Evolutionary conservation across 805 yeast genomes (phyloP), one percentile per base, ranked within the genome.

Genomic region (Candida ficus): DNA sequence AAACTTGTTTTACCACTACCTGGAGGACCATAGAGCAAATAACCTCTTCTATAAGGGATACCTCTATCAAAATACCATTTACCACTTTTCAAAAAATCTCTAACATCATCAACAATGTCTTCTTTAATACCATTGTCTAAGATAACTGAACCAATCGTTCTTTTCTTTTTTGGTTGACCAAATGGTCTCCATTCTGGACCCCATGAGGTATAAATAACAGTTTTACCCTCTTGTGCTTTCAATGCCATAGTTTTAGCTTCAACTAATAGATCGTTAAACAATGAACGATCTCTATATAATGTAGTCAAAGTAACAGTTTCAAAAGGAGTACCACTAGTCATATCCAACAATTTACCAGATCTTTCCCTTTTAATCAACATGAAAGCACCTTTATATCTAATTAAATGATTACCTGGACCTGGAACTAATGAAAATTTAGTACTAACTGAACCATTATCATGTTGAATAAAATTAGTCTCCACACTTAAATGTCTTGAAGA

Each of bases 131-230:
- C 89, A 19, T 71, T 61, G 60, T 89, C 98, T 39, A 93, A 66
- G 20, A 93, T 80, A 13, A 93, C 99, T 7, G 95, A 84, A 4
- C 84, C 91, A 29, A 91, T 64, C 21, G 83, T 63, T 52, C 99
- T 71, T 63, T 91, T 91, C 53, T 80, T 82, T 47, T 96, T 73
- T 2, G 99, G 98, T 58, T 82, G 90, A 3, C 99, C 99, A 67
- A 93, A 93, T 5, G 95, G 95, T 55, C 98, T 72, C 99, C 99
- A 93, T 57, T 93, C 99, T 22, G 96, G 96, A 1, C 98, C 99
- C 87, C 93, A 91, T 10, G 96, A 84, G 4, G 96, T 87, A 61
- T 76, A 93, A 5, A 93, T 66, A 7, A 93, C 98, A 0, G 98
- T 93, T 57, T 89, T 91, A 7, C 99, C 98, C 57, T 88, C 95